Evolutionary conservation across 345 rosid species (phyloP), one percentile per base, ranked within the genome.

Genomic region (Murraya koenigii): DNA sequence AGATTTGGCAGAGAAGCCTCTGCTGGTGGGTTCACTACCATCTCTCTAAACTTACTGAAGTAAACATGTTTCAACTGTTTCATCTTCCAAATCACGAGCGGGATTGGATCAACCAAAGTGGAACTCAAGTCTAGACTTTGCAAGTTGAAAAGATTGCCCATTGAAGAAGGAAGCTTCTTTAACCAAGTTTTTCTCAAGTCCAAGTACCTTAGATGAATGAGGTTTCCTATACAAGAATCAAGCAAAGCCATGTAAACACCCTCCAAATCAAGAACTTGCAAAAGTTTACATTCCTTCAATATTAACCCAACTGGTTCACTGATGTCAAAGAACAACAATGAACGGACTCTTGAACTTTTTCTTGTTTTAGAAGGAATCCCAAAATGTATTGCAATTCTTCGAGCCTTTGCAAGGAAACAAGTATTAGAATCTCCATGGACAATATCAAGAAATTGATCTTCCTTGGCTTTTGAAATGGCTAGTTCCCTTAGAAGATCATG

Each of bases 81-180:
- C 58, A 78, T n/a, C 44, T 44, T 78, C 69, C 76, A 82, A 28
- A 82, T 56, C 25, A 19, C 38, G 5, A n/a, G 26, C 11, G 78
- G 81, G 19, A 82, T 66, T 5, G 64, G 69, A 36, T 38, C 39
- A 32, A 74, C 65, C 55, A 58, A 58, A 23, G 76, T 62, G 28
- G 79, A 56, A n/a, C 78, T 69, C 66, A 82, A 68, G 65, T 78
- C 81, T 30, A 81, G 39, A 15, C 81, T 77, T 19, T 82, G 79
- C 78, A 82, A 72, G 41, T 54, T 69, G 26, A 30, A 58, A 58
- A 81, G 74, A n/a, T 62, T 35, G 77, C 38, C 58, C 19, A 72
- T 66, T 66, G 65, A 77, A 44, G 55, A 30, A 1, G 81, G 81
- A 38, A 82, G 78, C 71, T 3, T 47, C 47, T 63, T 71, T 4